These are phyloP conservation scores for Acanthamoeba lugdunensis DNA, from an alignment of 208 protist genomes.

Conservation along the genomic window DNA sequence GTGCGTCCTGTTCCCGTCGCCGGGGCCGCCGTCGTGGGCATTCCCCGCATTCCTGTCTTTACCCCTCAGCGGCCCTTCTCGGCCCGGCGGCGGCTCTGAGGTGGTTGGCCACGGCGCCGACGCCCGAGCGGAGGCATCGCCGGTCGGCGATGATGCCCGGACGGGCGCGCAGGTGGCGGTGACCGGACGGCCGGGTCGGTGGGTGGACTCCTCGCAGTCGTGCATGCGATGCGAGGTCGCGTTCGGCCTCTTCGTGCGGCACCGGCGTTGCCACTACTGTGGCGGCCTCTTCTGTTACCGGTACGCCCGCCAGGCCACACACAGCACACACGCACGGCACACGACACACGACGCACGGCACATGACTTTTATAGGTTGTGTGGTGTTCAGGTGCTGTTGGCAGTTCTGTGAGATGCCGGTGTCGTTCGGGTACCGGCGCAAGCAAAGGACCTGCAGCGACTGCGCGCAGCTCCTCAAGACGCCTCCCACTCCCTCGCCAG, in stretches of 20 bases:
- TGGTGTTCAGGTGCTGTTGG: background rate
- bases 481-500: too few species aligned
- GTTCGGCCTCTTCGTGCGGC: slow-evolving; percentile 13
- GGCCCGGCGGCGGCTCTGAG: background rate
- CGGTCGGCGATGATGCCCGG: background rate
- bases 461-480: background rate
- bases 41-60: background rate
- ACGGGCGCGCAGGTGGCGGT: too few species aligned
- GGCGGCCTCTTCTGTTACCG: slow-evolving; percentile 16
- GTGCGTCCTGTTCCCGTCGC: background rate
- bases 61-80: too few species aligned
- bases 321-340: background rate
- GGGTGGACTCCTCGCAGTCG: background rate
- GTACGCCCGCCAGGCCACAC: background rate
- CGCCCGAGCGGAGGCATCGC: too few species aligned
- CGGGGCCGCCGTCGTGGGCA: background rate
- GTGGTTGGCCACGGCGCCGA: too few species aligned
- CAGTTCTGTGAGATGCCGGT: slow-evolving; percentile 14
- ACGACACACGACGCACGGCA: background rate
- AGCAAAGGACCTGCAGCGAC: background rate
- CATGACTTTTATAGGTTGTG: background rate
- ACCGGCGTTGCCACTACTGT: slow-evolving; percentile 7
- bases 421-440: slow-evolving; percentile 9
- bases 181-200: background rate
- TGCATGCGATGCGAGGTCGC: background rate